Percentiles rank a stretch among this genome's conserved stretches.
These are phyloP conservation scores for Podila epigama DNA, from an alignment of 192 early-diverging fungal genomes.

Conservation along the genomic window DNA sequence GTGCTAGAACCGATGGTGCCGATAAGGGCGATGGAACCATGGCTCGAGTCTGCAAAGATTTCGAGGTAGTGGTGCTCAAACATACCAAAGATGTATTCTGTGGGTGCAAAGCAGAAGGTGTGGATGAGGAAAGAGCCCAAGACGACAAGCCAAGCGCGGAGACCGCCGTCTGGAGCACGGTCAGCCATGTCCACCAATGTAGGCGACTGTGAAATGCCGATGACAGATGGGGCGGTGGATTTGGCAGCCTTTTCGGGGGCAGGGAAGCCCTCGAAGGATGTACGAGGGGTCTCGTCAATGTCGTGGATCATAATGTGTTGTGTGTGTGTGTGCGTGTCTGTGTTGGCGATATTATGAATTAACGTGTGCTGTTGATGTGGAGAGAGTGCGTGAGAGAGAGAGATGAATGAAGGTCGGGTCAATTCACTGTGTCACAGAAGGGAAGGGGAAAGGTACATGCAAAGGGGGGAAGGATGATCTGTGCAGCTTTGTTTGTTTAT, in stretches of 20 bases:
- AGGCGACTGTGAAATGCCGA: slow-evolving; percentile 28
- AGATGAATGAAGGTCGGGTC: too few relatives aligned
- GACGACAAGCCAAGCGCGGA: slow-evolving; percentile 54
- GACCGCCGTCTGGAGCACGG: slow-evolving; percentile 53
- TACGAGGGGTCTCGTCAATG: slow-evolving; percentile 40
- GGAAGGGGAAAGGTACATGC: too few relatives aligned
- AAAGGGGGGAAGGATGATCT: neutral
- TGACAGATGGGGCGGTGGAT: slow-evolving; percentile 23
- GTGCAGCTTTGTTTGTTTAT: slow-evolving; percentile 2
- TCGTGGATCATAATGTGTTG: neutral
- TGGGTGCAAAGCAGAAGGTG: slow-evolving; percentile 50
- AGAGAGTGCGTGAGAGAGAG: neutral
- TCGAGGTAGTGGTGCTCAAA: slow-evolving; percentile 48
- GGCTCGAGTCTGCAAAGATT: slow-evolving; percentile 46
- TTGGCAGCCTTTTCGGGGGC: slow-evolving; percentile 17
- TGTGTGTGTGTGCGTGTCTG: too few relatives aligned
- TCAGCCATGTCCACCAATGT: slow-evolving; percentile 41
- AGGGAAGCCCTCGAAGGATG: slow-evolving; percentile 31
- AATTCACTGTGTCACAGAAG: too few relatives aligned
- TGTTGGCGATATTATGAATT: neutral
- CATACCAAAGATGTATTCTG: slow-evolving; percentile 55
- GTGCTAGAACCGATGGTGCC: slow-evolving; percentile 33
- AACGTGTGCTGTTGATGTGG: neutral
- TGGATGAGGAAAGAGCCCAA: slow-evolving; percentile 52
- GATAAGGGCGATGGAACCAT: slow-evolving; percentile 39